phyloP scores from a whole-genome alignment of 192 early-diverging fungal genomes.

The Coemansia sp. region DNA sequence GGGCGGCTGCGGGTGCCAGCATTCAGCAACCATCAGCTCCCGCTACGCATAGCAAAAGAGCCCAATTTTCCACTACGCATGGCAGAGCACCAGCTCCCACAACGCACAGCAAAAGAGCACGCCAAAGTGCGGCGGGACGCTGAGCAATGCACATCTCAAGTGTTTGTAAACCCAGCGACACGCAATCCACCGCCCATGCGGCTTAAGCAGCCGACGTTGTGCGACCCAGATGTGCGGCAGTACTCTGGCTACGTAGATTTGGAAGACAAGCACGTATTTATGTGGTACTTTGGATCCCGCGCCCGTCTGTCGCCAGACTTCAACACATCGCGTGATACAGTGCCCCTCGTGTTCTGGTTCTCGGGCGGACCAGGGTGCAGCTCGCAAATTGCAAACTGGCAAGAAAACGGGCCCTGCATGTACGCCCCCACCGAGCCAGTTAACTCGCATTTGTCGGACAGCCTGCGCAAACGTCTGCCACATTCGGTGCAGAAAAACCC shows the following conservation, averaged over 20 bases:
- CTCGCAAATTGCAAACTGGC: conserved; percentile 68
- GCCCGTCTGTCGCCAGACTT: conserved; percentile 18
- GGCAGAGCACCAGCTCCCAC: no score
- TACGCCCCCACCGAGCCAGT: conserved; percentile 24
- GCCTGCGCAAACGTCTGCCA: conserved; percentile 43
- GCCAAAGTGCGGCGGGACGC: no score
- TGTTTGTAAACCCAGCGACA: not conserved
- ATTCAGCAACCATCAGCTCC: no score
- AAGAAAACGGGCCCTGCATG: conserved; percentile 74
- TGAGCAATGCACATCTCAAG: conserved; percentile 17
- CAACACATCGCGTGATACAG: conserved; percentile 39
- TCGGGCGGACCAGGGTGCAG: conserved; percentile 77
- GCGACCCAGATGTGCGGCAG: conserved; percentile 87
- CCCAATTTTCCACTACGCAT: no score
- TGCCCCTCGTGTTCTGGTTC: conserved; percentile 73
- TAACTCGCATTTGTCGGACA: conserved; percentile 20
- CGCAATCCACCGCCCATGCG: conserved; percentile 56
- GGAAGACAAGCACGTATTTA: conserved; percentile 59
- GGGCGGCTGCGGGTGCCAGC: no score
- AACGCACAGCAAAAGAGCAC: no score
- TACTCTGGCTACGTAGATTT: conserved; percentile 72
- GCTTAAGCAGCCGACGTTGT: conserved; percentile 67
- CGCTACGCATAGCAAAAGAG: no score
- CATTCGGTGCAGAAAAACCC: conserved; percentile 49
- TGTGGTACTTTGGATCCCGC: conserved; percentile 73